These are phyloP conservation scores for Blastobotrys petasosporus DNA, from an alignment of 1,139 yeast species.

Conservation along the genomic window DNA sequence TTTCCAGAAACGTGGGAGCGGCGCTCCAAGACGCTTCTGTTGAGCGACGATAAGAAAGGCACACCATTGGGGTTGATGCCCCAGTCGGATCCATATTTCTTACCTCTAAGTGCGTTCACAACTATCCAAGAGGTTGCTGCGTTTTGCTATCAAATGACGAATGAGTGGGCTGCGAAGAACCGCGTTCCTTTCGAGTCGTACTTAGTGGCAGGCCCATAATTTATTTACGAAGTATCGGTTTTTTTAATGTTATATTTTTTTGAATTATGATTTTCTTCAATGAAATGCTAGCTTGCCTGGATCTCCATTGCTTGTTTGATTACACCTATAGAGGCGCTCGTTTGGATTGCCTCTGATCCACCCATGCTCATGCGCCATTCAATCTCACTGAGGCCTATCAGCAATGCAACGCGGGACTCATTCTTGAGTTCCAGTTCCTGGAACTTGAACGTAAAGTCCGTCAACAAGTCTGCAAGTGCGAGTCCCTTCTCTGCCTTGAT, in stretches of 20 bases:
- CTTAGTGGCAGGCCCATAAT: constrained; percentile 10
- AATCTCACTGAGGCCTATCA: constrained; percentile 71
- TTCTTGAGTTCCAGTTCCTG: constrained; percentile 60
- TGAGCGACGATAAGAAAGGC: constrained; percentile 13
- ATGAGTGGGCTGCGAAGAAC: constrained; percentile 33
- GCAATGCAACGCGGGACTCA: constrained; percentile 53
- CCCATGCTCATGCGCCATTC: constrained; percentile 91
- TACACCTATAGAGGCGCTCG: constrained; percentile 85
- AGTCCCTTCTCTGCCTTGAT: constrained; percentile 71
- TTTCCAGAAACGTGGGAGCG: constrained; percentile 32
- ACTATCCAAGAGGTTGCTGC: constrained; percentile 39
- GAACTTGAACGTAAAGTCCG: constrained; percentile 67
- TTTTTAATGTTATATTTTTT: neutral
- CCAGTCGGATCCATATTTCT: constrained; percentile 30
- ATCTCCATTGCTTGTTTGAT: constrained; percentile 54
- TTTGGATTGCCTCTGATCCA: constrained; percentile 84
- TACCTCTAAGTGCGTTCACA: constrained; percentile 37
- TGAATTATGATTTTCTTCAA: neutral
- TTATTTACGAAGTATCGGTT: constrained; percentile 1
- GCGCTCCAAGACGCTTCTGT: constrained; percentile 9
- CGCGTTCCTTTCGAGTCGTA: constrained; percentile 28
- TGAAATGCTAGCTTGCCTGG: constrained; percentile 18
- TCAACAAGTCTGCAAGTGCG: constrained; percentile 79
- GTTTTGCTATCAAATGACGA: constrained; percentile 31
- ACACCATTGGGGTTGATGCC: constrained; percentile 28